These are phyloP conservation scores for Paulownia fortunei DNA, from an alignment of 257 asterid genomes.

Conservation along the genomic window DNA sequence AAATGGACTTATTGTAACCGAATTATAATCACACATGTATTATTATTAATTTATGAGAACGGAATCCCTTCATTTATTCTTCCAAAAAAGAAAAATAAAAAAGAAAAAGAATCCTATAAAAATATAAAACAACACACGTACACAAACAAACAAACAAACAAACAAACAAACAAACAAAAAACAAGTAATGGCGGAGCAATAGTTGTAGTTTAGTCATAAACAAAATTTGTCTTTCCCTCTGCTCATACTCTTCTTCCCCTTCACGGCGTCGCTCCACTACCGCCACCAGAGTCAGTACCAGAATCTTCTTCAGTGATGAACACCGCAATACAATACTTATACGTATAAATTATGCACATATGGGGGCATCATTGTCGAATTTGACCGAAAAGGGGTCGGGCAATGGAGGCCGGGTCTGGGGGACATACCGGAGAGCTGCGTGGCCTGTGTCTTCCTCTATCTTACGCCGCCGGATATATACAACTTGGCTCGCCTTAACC, in stretches of 20 bases:
- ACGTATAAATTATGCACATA: background rate
- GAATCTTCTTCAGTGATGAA: background rate
- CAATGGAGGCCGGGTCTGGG: constrained; percentile 63
- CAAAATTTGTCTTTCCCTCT: background rate
- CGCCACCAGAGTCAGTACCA: background rate
- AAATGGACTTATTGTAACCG: too few relatives aligned
- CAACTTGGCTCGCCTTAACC: constrained; percentile 75
- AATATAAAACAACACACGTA: too few relatives aligned
- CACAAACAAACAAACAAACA: too few relatives aligned
- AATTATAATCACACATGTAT: too few relatives aligned
- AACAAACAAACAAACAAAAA: too few relatives aligned
- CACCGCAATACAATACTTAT: background rate
- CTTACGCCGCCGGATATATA: constrained; percentile 83
- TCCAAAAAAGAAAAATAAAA: too few relatives aligned
- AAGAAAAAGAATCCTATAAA: too few relatives aligned
- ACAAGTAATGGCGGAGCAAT: too few relatives aligned
- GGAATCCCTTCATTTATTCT: too few relatives aligned
- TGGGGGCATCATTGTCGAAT: too few relatives aligned
- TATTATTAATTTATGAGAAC: too few relatives aligned
- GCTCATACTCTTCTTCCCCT: background rate
- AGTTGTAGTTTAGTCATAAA: too few relatives aligned
- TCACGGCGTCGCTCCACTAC: background rate
- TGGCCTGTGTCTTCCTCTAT: constrained; percentile 67
- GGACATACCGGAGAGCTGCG: constrained; percentile 85
- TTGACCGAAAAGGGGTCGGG: constrained; percentile 60